Evolutionary conservation across 768 basidiomycete genomes (phyloP), one percentile per base, ranked within the genome.

Genomic region (Xerocomellus intermedius): DNA sequence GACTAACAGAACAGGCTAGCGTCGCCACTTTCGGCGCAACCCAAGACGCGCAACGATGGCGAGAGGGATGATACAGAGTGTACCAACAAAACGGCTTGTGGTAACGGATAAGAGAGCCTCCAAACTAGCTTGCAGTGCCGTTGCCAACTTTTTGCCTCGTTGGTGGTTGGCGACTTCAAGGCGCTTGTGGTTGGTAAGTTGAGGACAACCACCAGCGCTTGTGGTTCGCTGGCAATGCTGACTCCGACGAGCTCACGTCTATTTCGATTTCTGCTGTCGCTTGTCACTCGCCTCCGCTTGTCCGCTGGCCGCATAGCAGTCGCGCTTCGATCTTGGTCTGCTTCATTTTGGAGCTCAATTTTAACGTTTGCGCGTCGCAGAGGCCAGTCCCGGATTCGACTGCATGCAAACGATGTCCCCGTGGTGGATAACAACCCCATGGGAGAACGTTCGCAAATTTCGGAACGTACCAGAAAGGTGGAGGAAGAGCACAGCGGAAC

Each of bases 291-390:
- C 26, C n/a, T 61, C 9, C 44, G 28, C 26, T 42, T 26, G 37
- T 45, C 49, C 3, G 5, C 51, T 10, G 50, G 36, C 26, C 26
- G 45, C 21, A 30, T 64, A 42, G 22, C 16, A 16, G 35, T 44
- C 17, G 28, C 28, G 10, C 19, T 64, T 50, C 33, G 24, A 38
- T 22, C 42, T 12, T 36, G 33, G 33, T 30, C 46, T 17, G 28
- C 48, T 21, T 56, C 44, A 10, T 3, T 64, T n/a, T 52, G 50
- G 53, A 50, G 17, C n/a, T 42, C 36, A 2, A 37, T 64, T 33
- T 32, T 50, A 28, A 3, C 35, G 4, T 32, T 49, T 42, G 36
- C 41, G 22, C 9, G 13, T 32, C 17, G 37, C 26, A 14, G 30
- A 3, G n/a, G 12, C 47, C 50, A 49, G 35, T 13, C 57, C 1